A percentile compares a stretch with the other conserved stretches of the same genome.
Conservation (phyloP, 495 filamentous ascomycete genomes). For the Darksidea phi region DNA sequence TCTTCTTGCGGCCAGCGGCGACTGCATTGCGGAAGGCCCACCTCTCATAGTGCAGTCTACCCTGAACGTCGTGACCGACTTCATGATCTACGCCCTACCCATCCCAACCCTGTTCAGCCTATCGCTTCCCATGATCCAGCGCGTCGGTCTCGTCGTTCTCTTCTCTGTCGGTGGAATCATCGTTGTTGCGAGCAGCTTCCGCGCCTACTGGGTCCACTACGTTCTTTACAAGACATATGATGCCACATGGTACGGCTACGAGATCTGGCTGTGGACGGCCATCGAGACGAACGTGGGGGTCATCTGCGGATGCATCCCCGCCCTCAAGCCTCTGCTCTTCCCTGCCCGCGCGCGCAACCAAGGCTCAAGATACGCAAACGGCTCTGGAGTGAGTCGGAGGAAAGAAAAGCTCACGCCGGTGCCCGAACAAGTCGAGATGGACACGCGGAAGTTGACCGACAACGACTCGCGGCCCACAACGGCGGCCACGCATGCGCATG, state of each 20-base stretch:
- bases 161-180: conserved; percentile 32
- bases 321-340: conserved; percentile 36
- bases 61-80: conserved; percentile 34
- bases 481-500: background rate
- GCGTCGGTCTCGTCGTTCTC: conserved; percentile 30
- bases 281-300: conserved; percentile 35
- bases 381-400: conserved; percentile 7
- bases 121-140: conserved; percentile 20
- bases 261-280: conserved; percentile 35
- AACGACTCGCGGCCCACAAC: conserved; percentile 9
- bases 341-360: conserved; percentile 11
- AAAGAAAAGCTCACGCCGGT: conserved; percentile 3
- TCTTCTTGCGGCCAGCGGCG: conserved; percentile 21
- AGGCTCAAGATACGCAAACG: conserved; percentile 12
- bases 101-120: conserved; percentile 31
- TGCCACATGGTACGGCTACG: conserved; percentile 33
- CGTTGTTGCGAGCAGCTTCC: conserved; percentile 34
- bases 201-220: conserved; percentile 29
- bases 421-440: conserved; percentile 15
- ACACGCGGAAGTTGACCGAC: conserved; percentile 17
- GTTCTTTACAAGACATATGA: conserved; percentile 35
- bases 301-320: conserved; percentile 34
- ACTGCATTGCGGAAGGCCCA: conserved; percentile 34
- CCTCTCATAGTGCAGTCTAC: conserved; percentile 27
- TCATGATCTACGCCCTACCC: conserved; percentile 33